A percentile compares a stretch with the other conserved stretches of the same genome.
Conservation (phyloP, 257 asterid species). For the Ilex asprella region DNA sequence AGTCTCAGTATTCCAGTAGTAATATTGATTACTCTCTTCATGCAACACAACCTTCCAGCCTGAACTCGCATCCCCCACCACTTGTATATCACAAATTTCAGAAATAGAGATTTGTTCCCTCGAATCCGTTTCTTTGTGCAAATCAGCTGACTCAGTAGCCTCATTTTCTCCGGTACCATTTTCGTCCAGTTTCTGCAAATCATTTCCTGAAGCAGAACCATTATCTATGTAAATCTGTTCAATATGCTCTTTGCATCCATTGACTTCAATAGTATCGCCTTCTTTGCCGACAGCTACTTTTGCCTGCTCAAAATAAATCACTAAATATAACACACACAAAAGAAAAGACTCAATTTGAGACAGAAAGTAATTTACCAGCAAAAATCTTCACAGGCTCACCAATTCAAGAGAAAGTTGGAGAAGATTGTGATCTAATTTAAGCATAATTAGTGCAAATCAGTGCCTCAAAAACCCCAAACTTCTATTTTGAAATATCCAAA, state of each 20-base stretch:
- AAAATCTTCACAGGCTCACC: too few relatives aligned
- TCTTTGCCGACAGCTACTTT: slow-evolving; percentile 20
- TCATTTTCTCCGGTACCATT: slow-evolving; percentile 17
- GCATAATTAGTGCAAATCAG: too few relatives aligned
- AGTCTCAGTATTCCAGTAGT: slow-evolving; percentile 80
- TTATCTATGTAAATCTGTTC: slow-evolving; percentile 35
- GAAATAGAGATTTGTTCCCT: slow-evolving; percentile 26
- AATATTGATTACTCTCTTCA: slow-evolving; percentile 86
- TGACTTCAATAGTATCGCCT: slow-evolving; percentile 23
- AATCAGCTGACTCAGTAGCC: slow-evolving; percentile 22
- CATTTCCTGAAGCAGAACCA: slow-evolving; percentile 24
- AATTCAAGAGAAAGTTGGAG: too few relatives aligned
- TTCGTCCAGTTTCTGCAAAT: slow-evolving; percentile 28
- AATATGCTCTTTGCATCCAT: slow-evolving; percentile 24
- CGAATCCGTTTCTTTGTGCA: slow-evolving; percentile 25
- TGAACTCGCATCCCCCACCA: slow-evolving; percentile 35
- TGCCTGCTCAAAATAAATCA: slow-evolving; percentile 28
- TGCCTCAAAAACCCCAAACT: too few relatives aligned
- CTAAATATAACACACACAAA: slow-evolving; percentile 6
- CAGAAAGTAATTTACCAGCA: background rate
- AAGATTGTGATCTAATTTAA: too few relatives aligned
- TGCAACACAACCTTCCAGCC: slow-evolving; percentile 90
- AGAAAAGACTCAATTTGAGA: background rate
- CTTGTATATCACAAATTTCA: slow-evolving; percentile 31
- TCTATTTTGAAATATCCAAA: too few relatives aligned